Evolutionary conservation across 176 grass and related monocot genomes (phyloP), one percentile per base, ranked within the genome.

Genomic region (Oryza coarctata): DNA sequence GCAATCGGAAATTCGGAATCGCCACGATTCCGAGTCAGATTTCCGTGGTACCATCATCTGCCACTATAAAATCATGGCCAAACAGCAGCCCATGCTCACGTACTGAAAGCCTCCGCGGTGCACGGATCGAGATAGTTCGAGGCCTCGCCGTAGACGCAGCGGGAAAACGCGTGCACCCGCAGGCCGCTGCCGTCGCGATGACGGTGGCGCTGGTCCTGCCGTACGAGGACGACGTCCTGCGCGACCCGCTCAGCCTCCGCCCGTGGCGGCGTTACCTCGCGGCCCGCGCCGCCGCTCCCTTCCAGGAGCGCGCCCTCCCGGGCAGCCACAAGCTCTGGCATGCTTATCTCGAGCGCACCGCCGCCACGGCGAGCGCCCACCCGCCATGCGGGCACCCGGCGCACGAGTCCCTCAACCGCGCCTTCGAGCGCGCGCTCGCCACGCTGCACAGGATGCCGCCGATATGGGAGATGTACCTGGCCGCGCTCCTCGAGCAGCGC

Each of bases 381-480:
- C 84, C 71, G 79, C 93, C 20, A 70, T 92, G 11, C 75, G 66
- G 86, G 49, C 87, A 93, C 83, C 68, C 60, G 31, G 82, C 82
- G 43, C 88, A 93, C 85, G 41, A 63, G n/a, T 90, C 87, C 55
- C 93, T 93, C 71, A 86, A 95, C 93, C 90, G 92, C 83, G 88
- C 90, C 49, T 95, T 93, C 76, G 93, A 95, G 82, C 89, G 90
- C 6, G 85, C 90, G 33, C 93, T 95, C 60, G 88, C 88, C 76
- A 95, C 87, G 45, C 90, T 95, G 93, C 90, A 95, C 88, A 87
- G 90, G 75, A 93, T 95, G 93, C 93, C 93, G 26, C 89, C 2
- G 40, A 47, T 92, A 40, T 95, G 93, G 93, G 38, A 78, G 12
- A 83, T 95, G 78, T 88, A 95, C 85, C 87, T 95, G 79, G 30